phyloP scores from a whole-genome alignment of 331 rosid species.

The Erythrophleum ivorense region DNA sequence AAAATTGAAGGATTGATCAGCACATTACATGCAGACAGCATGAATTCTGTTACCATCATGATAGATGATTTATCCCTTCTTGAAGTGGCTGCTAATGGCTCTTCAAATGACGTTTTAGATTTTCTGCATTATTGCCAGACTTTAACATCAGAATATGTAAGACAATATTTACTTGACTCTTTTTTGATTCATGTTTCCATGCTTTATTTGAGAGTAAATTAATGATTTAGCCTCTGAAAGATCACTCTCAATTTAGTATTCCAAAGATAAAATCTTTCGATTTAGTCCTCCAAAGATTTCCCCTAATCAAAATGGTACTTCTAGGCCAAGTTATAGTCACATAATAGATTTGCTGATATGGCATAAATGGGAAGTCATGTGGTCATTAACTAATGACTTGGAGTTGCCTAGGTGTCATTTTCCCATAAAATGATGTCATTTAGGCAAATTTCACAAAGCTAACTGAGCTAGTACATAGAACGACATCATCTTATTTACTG shows the following conservation, averaged over 20 bases:
- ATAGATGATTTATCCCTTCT: conserved; percentile 81
- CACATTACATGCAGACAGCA: conserved; percentile 57
- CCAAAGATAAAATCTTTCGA: too few relatives aligned
- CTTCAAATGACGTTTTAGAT: conserved; percentile 72
- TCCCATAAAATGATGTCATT: background rate
- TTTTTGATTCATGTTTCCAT: conserved; percentile 14
- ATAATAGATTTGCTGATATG: background rate
- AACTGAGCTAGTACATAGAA: background rate
- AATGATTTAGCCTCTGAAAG: background rate
- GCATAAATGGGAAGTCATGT: background rate
- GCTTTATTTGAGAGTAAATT: background rate
- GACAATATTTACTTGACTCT: conserved; percentile 25
- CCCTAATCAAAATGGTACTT: background rate
- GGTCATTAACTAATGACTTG: background rate
- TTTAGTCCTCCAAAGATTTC: background rate
- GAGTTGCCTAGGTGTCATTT: background rate
- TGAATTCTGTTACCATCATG: conserved; percentile 57
- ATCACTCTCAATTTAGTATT: too few relatives aligned
- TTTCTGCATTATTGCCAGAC: conserved; percentile 88
- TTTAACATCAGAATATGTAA: conserved; percentile 76
- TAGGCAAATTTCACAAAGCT: background rate
- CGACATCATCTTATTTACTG: background rate
- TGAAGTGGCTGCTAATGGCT: conserved; percentile 88
- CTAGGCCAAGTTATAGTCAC: background rate
- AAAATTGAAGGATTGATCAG: conserved; percentile 61